Percentiles rank a stretch among this genome's conserved stretches.
Evolutionary conservation across 2,329 filamentous ascomycete genomes (phyloP).

Genomic region (Xylaria hypoxylon): DNA sequence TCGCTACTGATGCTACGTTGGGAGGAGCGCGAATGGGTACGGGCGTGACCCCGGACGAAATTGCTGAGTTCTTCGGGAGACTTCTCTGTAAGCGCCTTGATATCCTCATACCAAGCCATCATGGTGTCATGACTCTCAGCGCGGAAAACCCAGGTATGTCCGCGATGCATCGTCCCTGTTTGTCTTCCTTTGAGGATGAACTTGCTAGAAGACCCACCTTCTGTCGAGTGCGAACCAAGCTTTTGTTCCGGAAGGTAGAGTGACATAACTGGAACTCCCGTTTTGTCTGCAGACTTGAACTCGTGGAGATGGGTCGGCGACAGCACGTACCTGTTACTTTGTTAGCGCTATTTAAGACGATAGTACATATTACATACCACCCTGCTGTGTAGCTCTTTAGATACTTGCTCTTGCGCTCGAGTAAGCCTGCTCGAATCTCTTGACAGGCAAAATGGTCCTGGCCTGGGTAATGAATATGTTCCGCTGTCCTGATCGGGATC

Average conservation of each 20-base stretch:
- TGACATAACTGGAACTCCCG: constrained; percentile 93
- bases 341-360: constrained; percentile 39
- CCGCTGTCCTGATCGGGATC: constrained; percentile 78
- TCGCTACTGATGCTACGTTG: constrained; percentile 76
- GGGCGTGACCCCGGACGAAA: constrained; percentile 84
- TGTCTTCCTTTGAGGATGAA: constrained; percentile 98
- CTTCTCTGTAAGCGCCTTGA: constrained; percentile 89
- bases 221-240: constrained; percentile 87
- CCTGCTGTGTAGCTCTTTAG: constrained; percentile 96
- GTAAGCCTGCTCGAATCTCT: constrained; percentile 88
- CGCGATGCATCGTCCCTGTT: constrained; percentile 90
- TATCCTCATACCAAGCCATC: constrained; percentile 96
- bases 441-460: constrained; percentile 83
- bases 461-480: constrained; percentile 91
- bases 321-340: constrained; percentile 80
- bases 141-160: constrained; percentile 78
- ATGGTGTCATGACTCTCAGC: constrained; percentile 88
- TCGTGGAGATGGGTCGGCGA: constrained; percentile 98
- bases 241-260: constrained; percentile 95
- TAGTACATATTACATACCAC: constrained; percentile 73
- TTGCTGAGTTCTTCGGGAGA: constrained; percentile 88
- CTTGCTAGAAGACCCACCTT: constrained; percentile 89
- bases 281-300: constrained; percentile 97
- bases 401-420: constrained; percentile 99
- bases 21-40: constrained; percentile 78